Base-by-base conservation (phyloP, 805 yeast species). In the Saturnispora dispora region DNA sequence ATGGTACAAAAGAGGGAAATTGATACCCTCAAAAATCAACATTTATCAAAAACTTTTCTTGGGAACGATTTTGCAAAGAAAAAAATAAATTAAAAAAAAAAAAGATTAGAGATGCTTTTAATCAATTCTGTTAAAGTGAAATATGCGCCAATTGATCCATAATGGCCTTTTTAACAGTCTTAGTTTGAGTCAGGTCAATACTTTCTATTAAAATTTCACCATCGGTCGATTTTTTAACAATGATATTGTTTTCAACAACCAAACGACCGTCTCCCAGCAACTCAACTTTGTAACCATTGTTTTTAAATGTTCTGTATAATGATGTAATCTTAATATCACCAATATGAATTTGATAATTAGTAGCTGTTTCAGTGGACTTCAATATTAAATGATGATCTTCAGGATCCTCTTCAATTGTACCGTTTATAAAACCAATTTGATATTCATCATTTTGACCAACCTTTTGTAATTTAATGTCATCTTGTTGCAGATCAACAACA, bases 211-310 rank as follows among this genome's bases (percentile, higher is more conserved):
- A 70, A n/a, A 91, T 76, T 60, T 84, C 84, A 43, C 96, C 95
- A 46, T 88, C 88, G 42, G 77, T 83, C 3, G 85, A 73, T 63
- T 91, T 91, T 50, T 88, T 71, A 8, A 93, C 80, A 1, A 87
- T 83, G 17, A 93, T 77, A 48, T 71, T 71, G 51, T 84, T 85
- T 61, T 90, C 90, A 43, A 95, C 85, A 13, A 90, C 95, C 39
- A 93, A 70, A 0, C 89, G 82, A 63, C 98, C 98, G 64, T 89
- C 96, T 50, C 96, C 95, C 65, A 85, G 81, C 64, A 91, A 88
- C 61, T 90, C 96, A 0, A 95, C 96, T 48, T 71, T 73, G 59
- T 85, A 78, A 46, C 87, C 85, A 51, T 70, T 66, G 5, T 73
- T 69, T 30, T 73, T 68, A 36, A 93, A 71, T 53, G 75, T 77